Conservation (phyloP, 257 asterid genomes). For the Solanum okadae region DNA sequence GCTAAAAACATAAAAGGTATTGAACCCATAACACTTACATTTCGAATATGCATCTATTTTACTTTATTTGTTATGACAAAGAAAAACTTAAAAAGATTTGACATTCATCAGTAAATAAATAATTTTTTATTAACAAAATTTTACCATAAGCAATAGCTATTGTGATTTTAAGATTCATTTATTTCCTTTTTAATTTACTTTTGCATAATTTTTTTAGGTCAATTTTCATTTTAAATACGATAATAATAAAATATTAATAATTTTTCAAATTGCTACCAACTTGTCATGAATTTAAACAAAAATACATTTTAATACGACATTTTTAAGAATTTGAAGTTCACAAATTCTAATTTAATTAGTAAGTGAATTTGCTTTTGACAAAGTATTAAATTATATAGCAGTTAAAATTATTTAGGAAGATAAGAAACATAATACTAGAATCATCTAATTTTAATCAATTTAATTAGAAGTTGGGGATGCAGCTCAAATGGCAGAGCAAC, state of each 20-base stretch:
- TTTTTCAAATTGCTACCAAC: not conserved
- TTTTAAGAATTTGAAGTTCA: not conserved
- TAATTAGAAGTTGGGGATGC: not conserved
- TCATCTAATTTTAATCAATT: not conserved
- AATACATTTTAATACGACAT: not conserved
- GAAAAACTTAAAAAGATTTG: too few relatives aligned
- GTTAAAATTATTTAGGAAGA: not conserved
- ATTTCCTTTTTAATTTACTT: not conserved
- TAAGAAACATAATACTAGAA: too few relatives aligned
- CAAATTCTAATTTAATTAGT: not conserved
- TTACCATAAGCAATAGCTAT: not conserved
- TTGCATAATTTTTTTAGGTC: not conserved
- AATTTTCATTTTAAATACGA: too few relatives aligned
- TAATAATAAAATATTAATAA: too few relatives aligned
- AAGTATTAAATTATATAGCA: too few relatives aligned
- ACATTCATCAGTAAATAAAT: not conserved
- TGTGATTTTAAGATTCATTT: not conserved
- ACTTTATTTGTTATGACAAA: too few relatives aligned
- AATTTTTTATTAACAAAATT: not conserved
- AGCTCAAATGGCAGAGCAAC: not conserved
- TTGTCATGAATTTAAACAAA: not conserved
- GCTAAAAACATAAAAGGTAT: not conserved
- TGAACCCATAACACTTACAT: not conserved
- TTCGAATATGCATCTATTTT: not conserved
- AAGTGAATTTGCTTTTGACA: not conserved